phyloP scores from a whole-genome alignment of 805 yeast genomes.

The Yarrowia phangngaensis region DNA sequence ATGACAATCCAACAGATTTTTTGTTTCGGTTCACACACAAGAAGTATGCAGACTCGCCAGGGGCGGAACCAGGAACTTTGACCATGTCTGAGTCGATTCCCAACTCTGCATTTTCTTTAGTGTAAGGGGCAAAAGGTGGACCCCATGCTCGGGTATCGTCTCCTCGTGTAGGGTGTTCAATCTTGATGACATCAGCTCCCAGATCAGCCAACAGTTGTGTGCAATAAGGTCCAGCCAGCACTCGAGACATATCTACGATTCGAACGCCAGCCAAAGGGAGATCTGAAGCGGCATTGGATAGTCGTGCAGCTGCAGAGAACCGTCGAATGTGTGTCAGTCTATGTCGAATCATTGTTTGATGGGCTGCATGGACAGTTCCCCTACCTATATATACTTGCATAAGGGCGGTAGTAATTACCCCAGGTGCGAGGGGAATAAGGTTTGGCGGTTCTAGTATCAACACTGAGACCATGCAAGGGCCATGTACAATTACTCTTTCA shows the following conservation, averaged over 20 bases:
- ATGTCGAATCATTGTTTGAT: not conserved
- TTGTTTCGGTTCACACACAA: conserved; percentile 43
- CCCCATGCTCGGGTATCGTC: conserved; percentile 48
- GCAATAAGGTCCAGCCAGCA: conserved; percentile 45
- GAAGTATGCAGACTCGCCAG: conserved; percentile 43
- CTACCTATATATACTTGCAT: too few relatives aligned
- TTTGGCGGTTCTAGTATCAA: not conserved
- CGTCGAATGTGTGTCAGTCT: not conserved
- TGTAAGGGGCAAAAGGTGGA: conserved; percentile 42
- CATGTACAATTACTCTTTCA: too few relatives aligned
- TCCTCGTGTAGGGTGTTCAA: conserved; percentile 44
- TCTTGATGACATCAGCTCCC: conserved; percentile 45
- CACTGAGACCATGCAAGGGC: too few relatives aligned
- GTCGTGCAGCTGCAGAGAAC: not conserved
- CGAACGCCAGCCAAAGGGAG: conserved; percentile 40
- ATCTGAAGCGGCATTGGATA: not conserved
- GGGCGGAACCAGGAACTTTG: conserved; percentile 26
- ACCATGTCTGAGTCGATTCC: conserved; percentile 1
- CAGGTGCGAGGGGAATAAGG: conserved; percentile 1
- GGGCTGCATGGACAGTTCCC: not conserved
- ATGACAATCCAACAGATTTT: conserved; percentile 41
- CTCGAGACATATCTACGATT: conserved; percentile 43
- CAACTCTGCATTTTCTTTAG: not conserved
- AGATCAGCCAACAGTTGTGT: conserved; percentile 44
- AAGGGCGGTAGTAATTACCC: conserved; percentile 23